Evolutionary conservation across 495 filamentous ascomycete species (phyloP).

Genomic region (Ascodesmis nigricans): DNA sequence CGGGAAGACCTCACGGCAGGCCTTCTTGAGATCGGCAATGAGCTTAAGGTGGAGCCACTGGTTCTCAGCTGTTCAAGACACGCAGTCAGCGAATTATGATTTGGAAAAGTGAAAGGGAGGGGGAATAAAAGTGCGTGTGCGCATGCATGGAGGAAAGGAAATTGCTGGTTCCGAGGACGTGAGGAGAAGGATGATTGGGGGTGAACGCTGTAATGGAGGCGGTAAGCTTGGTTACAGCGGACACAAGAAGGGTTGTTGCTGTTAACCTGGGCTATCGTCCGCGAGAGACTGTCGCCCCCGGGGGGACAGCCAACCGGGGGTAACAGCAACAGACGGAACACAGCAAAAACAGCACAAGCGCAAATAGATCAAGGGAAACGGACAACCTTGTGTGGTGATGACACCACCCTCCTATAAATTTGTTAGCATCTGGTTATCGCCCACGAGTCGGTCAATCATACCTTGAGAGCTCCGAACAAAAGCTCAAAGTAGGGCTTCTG

Average conservation of each 20-base stretch:
- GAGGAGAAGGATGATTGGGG: constrained; percentile 9
- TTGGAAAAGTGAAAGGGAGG: no score
- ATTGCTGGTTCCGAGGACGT: constrained; percentile 3
- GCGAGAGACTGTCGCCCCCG: no score
- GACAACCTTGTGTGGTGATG: constrained; percentile 99
- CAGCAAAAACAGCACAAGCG: constrained; percentile 3
- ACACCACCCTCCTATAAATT: constrained; percentile 65
- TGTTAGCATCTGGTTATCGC: constrained; percentile 1
- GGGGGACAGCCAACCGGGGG: no score
- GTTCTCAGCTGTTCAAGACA: constrained; percentile 67
- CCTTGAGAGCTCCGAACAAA: constrained; percentile 53
- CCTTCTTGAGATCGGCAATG: constrained; percentile 78
- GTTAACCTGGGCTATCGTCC: no score
- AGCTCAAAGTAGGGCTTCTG: constrained; percentile 98
- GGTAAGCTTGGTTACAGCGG: no score
- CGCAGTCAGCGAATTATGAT: no score
- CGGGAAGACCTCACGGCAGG: constrained; percentile 93
- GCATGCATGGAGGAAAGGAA: constrained; percentile 3
- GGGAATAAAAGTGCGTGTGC: constrained; percentile 1
- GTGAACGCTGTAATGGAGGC: no score
- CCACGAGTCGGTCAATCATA: neutral
- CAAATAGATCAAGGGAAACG: constrained; percentile 29
- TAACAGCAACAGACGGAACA: constrained; percentile 2
- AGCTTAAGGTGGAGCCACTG: constrained; percentile 92
- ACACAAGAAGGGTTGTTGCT: no score